phyloP scores from a whole-genome alignment of 345 rosid genomes.

The Moricandia arvensis region DNA sequence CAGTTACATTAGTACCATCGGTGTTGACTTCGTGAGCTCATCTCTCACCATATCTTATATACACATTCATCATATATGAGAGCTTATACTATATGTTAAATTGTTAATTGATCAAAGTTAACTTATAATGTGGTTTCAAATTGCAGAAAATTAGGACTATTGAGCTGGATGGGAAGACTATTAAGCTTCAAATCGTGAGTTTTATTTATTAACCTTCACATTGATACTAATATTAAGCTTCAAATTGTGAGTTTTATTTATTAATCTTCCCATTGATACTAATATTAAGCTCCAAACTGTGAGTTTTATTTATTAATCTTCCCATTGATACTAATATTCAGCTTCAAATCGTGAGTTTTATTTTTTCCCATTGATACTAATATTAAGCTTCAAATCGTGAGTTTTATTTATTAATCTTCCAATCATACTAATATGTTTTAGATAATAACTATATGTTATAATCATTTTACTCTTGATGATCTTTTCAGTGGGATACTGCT shows the following conservation, averaged over 20 bases:
- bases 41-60: neutral
- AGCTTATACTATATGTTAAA: neutral
- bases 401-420: slow-evolving; percentile 14
- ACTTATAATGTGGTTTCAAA: neutral
- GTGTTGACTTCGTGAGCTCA: slow-evolving; percentile 78
- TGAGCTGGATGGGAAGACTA: slow-evolving; percentile 79
- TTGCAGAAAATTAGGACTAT: slow-evolving; percentile 73
- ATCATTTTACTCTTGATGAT: neutral
- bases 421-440: neutral
- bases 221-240: neutral
- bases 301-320: slow-evolving; percentile 26
- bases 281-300: too few relatives aligned
- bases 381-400: slow-evolving; percentile 71
- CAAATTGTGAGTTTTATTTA: slow-evolving; percentile 39
- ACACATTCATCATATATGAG: neutral
- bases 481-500: slow-evolving; percentile 80
- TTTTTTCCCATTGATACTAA: too few relatives aligned
- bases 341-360: slow-evolving; percentile 79
- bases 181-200: slow-evolving; percentile 75
- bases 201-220: too few relatives aligned
- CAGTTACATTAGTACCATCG: slow-evolving; percentile 83
- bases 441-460: neutral
- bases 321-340: slow-evolving; percentile 31
- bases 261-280: neutral
- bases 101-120: neutral